phyloP scores from a whole-genome alignment of 2,329 filamentous ascomycete genomes.

The Botrytis porri region DNA sequence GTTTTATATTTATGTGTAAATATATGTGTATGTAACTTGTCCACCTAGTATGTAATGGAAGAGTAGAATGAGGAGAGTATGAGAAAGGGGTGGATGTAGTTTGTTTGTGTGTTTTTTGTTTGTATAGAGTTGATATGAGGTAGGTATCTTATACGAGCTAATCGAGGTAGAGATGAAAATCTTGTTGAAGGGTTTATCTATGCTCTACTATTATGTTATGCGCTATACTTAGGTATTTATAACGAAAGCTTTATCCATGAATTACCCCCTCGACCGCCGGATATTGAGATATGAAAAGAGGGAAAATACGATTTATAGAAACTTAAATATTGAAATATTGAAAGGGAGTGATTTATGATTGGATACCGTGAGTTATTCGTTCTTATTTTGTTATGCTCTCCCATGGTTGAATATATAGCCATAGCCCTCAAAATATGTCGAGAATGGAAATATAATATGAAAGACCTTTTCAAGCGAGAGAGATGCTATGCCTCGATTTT shows the following conservation, averaged over 20 bases:
- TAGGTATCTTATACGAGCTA: too few relatives aligned
- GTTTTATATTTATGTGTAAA: too few relatives aligned
- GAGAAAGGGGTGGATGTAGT: neutral
- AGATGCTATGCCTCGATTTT: neutral
- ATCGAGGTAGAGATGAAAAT: neutral
- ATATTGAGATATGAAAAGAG: neutral
- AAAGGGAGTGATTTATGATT: neutral
- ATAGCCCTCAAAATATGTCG: neutral
- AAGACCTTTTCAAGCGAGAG: neutral
- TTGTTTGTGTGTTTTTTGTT: neutral
- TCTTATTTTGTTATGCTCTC: too few relatives aligned
- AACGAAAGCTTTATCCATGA: neutral
- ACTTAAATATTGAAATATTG: fast-evolving
- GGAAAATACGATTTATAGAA: neutral
- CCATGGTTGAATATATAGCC: neutral
- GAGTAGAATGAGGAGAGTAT: neutral
- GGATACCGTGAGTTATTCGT: neutral
- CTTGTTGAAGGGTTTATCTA: neutral
- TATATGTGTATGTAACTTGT: too few relatives aligned
- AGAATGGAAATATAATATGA: neutral
- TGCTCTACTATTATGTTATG: neutral
- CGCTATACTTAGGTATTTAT: neutral
- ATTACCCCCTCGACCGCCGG: neutral
- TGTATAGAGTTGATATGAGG: too few relatives aligned
- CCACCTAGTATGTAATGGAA: neutral